These are phyloP conservation scores for Populus alba DNA, from an alignment of 345 rosid species.

Conservation along the genomic window DNA sequence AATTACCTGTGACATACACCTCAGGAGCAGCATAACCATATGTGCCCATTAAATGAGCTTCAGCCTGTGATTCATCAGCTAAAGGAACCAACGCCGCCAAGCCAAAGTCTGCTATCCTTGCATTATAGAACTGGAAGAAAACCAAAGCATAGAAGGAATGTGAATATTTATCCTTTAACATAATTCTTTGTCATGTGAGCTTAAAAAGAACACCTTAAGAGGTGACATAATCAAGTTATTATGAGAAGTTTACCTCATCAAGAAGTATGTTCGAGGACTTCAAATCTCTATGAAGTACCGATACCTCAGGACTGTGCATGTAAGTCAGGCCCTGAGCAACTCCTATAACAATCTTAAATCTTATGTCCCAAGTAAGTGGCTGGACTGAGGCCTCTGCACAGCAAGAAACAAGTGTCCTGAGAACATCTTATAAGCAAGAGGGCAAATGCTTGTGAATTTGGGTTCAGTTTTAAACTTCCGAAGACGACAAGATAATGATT, in stretches of 20 bases:
- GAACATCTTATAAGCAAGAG: background rate
- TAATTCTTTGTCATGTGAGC: too few relatives aligned
- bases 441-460: background rate
- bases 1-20: background rate
- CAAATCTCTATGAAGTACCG: conserved; percentile 12
- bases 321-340: conserved; percentile 6
- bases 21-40: conserved; percentile 11
- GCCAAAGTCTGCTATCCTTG: conserved; percentile 19
- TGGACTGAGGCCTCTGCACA: background rate
- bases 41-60: background rate
- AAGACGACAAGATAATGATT: too few relatives aligned
- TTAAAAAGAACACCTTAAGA: too few relatives aligned
- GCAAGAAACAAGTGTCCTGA: too few relatives aligned
- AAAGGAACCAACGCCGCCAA: conserved; percentile 6
- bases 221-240: too few relatives aligned
- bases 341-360: conserved; percentile 14
- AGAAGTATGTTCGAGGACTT: conserved; percentile 19
- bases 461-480: background rate
- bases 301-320: background rate
- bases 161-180: too few relatives aligned
- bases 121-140: conserved; percentile 8
- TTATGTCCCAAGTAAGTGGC: conserved; percentile 7
- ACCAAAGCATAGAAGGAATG: background rate
- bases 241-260: background rate
- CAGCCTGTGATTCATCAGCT: background rate